These are phyloP conservation scores for Dothideomycetes sp. DNA, from an alignment of 2,329 filamentous ascomycete genomes.

Conservation along the genomic window DNA sequence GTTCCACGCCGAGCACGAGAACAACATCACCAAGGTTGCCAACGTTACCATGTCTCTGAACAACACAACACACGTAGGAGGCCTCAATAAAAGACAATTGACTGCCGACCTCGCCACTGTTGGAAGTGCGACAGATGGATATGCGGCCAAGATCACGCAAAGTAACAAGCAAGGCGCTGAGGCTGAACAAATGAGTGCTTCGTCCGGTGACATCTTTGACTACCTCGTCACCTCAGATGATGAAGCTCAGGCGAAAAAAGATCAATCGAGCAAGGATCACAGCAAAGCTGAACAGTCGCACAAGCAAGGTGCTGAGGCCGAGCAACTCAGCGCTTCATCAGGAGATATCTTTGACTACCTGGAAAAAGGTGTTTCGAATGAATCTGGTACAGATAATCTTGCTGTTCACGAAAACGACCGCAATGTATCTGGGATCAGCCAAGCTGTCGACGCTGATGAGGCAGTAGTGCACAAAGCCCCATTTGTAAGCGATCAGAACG, in stretches of 20 bases:
- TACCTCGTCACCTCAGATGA: neutral
- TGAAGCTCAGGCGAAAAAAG: no score
- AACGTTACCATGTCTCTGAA: neutral
- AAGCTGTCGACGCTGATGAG: neutral
- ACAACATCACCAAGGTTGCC: slow-evolving; percentile 6
- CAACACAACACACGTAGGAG: neutral
- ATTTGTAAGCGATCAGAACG: neutral
- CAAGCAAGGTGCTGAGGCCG: neutral
- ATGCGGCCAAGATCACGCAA: neutral
- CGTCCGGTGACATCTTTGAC: neutral
- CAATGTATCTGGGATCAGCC: neutral
- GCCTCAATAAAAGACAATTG: neutral
- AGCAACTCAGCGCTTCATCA: neutral
- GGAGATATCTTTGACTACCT: neutral
- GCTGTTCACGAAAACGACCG: no score
- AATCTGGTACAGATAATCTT: no score
- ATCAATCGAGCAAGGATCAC: neutral
- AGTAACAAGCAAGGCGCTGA: neutral
- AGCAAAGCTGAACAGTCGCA: no score
- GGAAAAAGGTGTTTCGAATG: no score
- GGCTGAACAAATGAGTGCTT: neutral
- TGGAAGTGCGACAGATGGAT: neutral
- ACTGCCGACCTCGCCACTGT: neutral
- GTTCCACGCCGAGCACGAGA: slow-evolving; percentile 11
- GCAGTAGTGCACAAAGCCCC: neutral